Percentiles rank a stretch among this genome's conserved stretches.
phyloP scores from a whole-genome alignment of 169 alveolate species.

The Plasmodium reichenowi region DNA sequence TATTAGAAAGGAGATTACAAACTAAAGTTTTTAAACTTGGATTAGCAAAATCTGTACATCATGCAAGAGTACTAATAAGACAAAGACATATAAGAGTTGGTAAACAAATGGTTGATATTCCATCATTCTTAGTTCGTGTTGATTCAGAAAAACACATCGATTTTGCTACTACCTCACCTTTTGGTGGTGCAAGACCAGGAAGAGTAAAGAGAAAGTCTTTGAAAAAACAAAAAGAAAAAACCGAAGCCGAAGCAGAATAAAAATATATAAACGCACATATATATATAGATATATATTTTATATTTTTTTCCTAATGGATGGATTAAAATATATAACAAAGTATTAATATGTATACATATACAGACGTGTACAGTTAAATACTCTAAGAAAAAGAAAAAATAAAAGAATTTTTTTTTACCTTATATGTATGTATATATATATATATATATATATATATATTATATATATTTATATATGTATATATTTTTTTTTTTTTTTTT shows the following conservation, averaged over 20 bases:
- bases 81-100: conserved; percentile 99
- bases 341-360: too few species aligned
- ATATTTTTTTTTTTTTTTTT: too few species aligned
- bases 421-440: too few species aligned
- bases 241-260: conserved; percentile 19
- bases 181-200: conserved; percentile 98
- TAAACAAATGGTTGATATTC: conserved; percentile 98
- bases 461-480: too few species aligned
- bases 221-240: conserved; percentile 76
- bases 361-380: too few species aligned
- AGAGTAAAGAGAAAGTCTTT: conserved; percentile 95
- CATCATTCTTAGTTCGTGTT: conserved; percentile 99
- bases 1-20: conserved; percentile 99
- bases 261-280: neutral
- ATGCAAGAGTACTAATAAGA: conserved; percentile 98
- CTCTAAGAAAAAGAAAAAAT: too few species aligned
- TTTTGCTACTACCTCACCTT: conserved; percentile 96
- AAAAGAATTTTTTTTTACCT: too few species aligned
- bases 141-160: conserved; percentile 99
- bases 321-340: too few species aligned
- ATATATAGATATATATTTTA: neutral
- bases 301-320: neutral
- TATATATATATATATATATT: too few species aligned
- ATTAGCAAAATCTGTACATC: conserved; percentile 98
- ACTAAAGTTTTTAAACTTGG: conserved; percentile 98